Percentiles rank a stretch among this genome's conserved stretches.
These are phyloP conservation scores for Fusarium chlamydosporum DNA, from an alignment of 2,329 filamentous ascomycete species.

Conservation along the genomic window DNA sequence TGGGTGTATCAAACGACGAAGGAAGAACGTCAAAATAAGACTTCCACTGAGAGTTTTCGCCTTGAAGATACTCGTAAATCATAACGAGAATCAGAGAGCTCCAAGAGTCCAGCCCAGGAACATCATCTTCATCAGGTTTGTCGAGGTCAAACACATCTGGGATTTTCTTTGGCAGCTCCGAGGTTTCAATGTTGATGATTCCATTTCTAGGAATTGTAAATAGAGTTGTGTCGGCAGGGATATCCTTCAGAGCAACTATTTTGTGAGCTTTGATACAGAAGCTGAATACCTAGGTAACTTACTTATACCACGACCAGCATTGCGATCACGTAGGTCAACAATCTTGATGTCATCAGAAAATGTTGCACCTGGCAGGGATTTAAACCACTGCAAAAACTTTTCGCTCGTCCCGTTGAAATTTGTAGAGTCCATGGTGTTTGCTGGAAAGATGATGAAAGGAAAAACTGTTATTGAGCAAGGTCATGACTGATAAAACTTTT, in stretches of 20 bases:
- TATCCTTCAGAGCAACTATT: slow-evolving; percentile 81
- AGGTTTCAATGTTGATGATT: slow-evolving; percentile 81
- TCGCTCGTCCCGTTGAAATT: slow-evolving; percentile 62
- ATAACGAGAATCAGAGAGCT: slow-evolving; percentile 79
- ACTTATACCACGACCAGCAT: slow-evolving; percentile 71
- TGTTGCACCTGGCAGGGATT: slow-evolving; percentile 63
- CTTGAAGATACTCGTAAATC: slow-evolving; percentile 79
- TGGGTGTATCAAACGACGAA: slow-evolving; percentile 81
- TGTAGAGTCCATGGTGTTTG: slow-evolving; percentile 22
- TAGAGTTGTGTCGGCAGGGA: slow-evolving; percentile 80
- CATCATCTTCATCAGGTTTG: slow-evolving; percentile 55
- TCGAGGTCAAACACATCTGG: slow-evolving; percentile 66
- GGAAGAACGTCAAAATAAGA: slow-evolving; percentile 85
- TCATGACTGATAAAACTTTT: slow-evolving; percentile 35
- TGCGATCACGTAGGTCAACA: slow-evolving; percentile 64
- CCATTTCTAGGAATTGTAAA: slow-evolving; percentile 82
- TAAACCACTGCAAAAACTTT: slow-evolving; percentile 69
- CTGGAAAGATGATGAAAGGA: background rate
- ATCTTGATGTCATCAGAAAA: slow-evolving; percentile 68
- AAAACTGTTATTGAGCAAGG: background rate
- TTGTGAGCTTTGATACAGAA: slow-evolving; percentile 19
- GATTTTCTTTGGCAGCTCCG: slow-evolving; percentile 72
- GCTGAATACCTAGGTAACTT: slow-evolving; percentile 34
- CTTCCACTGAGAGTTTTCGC: slow-evolving; percentile 76
- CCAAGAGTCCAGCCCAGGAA: slow-evolving; percentile 66